Evolutionary conservation across 2,329 filamentous ascomycete species (phyloP).

Genomic region (Fusarium sp.): DNA sequence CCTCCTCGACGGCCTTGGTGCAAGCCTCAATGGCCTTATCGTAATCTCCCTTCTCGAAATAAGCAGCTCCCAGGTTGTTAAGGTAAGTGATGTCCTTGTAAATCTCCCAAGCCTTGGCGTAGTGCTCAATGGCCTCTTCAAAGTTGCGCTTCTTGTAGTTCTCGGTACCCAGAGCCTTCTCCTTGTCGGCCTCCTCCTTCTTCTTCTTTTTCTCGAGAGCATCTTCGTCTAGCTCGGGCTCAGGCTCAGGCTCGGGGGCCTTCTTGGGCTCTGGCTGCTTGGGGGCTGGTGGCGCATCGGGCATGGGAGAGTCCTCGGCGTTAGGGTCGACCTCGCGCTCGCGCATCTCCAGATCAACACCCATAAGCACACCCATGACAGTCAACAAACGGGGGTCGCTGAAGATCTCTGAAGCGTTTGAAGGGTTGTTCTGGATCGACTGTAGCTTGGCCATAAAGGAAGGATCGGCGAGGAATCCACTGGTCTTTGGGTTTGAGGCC

Average conservation of each 20-base stretch:
- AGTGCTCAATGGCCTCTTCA: constrained; percentile 93
- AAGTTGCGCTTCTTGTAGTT: constrained; percentile 99
- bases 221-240: constrained; percentile 84
- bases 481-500: constrained; percentile 93
- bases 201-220: constrained; percentile 84
- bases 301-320: constrained; percentile 76
- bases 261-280: constrained; percentile 64
- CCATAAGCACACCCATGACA: constrained; percentile 92
- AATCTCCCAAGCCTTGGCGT: constrained; percentile 92
- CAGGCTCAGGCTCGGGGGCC: constrained; percentile 68
- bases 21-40: constrained; percentile 87
- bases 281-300: constrained; percentile 65
- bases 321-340: constrained; percentile 50
- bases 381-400: constrained; percentile 91
- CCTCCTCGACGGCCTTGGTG: constrained; percentile 88
- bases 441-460: constrained; percentile 92
- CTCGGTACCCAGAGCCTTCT: constrained; percentile 93
- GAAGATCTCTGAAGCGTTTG: constrained; percentile 81
- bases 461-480: constrained; percentile 79
- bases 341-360: constrained; percentile 81
- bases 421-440: constrained; percentile 82
- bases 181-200: constrained; percentile 91
- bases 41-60: constrained; percentile 97
- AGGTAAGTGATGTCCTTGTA: constrained; percentile 98
- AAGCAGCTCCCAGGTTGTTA: constrained; percentile 93